Evolutionary conservation across 2,329 filamentous ascomycete genomes (phyloP).

Genomic region (Aureobasidium leucospermi): DNA sequence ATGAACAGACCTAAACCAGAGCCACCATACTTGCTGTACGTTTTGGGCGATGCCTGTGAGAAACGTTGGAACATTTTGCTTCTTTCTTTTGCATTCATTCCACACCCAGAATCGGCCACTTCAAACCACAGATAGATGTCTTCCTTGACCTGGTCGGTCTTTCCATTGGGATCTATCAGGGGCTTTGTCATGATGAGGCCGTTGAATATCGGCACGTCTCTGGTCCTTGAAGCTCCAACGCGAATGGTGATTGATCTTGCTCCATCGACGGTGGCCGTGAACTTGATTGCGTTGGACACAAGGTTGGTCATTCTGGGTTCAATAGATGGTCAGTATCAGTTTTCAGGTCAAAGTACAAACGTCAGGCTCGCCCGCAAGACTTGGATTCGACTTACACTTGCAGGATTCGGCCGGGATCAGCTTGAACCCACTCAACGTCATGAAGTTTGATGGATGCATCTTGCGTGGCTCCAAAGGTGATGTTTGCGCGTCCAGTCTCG

Average conservation of each 20-base stretch:
- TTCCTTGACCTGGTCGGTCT: neutral
- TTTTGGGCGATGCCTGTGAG: conserved; percentile 61
- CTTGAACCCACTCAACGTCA: conserved; percentile 22
- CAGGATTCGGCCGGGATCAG: conserved; percentile 24
- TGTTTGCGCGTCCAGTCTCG: conserved; percentile 29
- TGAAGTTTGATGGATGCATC: conserved; percentile 26
- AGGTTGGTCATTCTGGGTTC: conserved; percentile 22
- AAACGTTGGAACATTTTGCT: conserved; percentile 57
- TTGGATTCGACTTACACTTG: conserved; percentile 26
- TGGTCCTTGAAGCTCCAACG: conserved; percentile 28
- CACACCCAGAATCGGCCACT: conserved; percentile 30
- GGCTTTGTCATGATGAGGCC: conserved; percentile 40
- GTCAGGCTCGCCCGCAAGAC: no score
- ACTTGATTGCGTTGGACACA: conserved; percentile 24
- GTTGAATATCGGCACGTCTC: conserved; percentile 25
- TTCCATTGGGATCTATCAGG: conserved; percentile 56
- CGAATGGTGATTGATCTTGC: conserved; percentile 51
- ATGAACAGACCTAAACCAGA: conserved; percentile 65
- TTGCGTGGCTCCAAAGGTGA: conserved; percentile 42
- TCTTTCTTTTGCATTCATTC: conserved; percentile 27
- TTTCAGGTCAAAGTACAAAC: no score
- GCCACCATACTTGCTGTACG: conserved; percentile 29
- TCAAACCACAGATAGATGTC: conserved; percentile 29
- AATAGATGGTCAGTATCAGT: no score
- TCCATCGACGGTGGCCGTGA: conserved; percentile 13